These are phyloP conservation scores for Pseudopyrenochaeta lycopersici DNA, from an alignment of 2,329 filamentous ascomycete species.

Conservation along the genomic window DNA sequence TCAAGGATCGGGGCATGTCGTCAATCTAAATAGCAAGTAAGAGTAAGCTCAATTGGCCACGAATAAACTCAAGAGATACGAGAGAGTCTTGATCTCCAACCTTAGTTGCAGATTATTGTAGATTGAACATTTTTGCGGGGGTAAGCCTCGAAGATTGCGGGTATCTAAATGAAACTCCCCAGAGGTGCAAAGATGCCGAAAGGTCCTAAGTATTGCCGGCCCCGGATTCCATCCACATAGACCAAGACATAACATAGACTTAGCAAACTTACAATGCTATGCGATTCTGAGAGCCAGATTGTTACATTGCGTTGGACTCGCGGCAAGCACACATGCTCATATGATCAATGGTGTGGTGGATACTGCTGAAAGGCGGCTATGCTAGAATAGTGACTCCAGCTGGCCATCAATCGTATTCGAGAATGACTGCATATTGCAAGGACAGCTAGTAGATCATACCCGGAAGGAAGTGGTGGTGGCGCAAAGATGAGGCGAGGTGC, in stretches of 20 bases:
- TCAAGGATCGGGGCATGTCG: not conserved
- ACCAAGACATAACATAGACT: not conserved
- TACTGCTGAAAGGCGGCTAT: not conserved
- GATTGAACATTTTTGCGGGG: slow-evolving; percentile 15
- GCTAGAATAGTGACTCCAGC: not conserved
- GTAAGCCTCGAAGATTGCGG: slow-evolving; percentile 21
- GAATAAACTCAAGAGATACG: slow-evolving; percentile 20
- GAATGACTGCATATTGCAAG: slow-evolving; percentile 7
- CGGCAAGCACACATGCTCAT: not conserved
- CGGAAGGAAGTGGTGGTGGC: not conserved
- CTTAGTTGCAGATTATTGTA: slow-evolving; percentile 21
- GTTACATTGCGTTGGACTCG: not conserved
- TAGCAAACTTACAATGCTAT: not conserved
- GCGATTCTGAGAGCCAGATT: not conserved
- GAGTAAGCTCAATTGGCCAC: slow-evolving; percentile 19
- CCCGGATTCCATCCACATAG: not conserved
- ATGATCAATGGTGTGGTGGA: not conserved
- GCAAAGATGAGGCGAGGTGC: not conserved
- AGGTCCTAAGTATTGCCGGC: not conserved
- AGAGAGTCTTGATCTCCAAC: slow-evolving; percentile 20
- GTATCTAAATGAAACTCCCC: slow-evolving; percentile 39
- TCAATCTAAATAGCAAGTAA: slow-evolving; percentile 1
- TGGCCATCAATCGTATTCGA: slow-evolving; percentile 11
- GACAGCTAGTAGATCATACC: slow-evolving; percentile 4
- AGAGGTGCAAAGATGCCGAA: slow-evolving; percentile 21